These are phyloP conservation scores for Hypoxylon sp. DNA, from an alignment of 2,329 filamentous ascomycete genomes.

Conservation along the genomic window DNA sequence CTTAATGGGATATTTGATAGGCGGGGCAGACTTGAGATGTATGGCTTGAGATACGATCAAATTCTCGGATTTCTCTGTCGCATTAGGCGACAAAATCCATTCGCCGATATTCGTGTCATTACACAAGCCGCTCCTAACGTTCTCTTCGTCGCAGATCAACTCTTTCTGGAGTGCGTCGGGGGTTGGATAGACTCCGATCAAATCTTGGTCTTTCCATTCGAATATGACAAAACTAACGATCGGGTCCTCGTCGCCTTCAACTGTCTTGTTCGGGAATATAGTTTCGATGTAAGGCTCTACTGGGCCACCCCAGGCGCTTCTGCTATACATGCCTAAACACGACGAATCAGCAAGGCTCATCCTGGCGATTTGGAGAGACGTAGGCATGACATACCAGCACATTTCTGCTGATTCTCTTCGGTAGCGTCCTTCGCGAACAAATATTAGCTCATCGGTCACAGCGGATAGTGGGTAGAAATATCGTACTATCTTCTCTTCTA, in stretches of 20 bases:
- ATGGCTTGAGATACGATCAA: conserved; percentile 84
- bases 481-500: conserved; percentile 71
- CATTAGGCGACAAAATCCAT: conserved; percentile 85
- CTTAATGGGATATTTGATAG: conserved; percentile 85
- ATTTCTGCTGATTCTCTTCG: conserved; percentile 83
- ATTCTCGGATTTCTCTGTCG: conserved; percentile 76
- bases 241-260: conserved; percentile 74
- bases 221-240: conserved; percentile 90
- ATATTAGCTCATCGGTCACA: conserved; percentile 28
- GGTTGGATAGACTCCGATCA: conserved; percentile 78
- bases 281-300: conserved; percentile 90
- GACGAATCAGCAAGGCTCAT: conserved; percentile 36
- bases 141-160: conserved; percentile 82
- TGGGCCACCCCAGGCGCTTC: conserved; percentile 86
- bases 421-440: conserved; percentile 73
- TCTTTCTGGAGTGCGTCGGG: conserved; percentile 69
- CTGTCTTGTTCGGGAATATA: conserved; percentile 76
- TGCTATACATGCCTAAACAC: conserved; percentile 88
- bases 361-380: background rate
- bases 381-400: conserved; percentile 65
- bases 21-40: conserved; percentile 79
- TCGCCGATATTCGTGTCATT: conserved; percentile 82
- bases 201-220: conserved; percentile 88
- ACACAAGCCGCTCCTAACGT: conserved; percentile 78
- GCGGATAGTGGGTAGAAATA: conserved; percentile 18